phyloP scores from a whole-genome alignment of 2,329 filamentous ascomycete genomes.

The Ascocoryne sarcoides region DNA sequence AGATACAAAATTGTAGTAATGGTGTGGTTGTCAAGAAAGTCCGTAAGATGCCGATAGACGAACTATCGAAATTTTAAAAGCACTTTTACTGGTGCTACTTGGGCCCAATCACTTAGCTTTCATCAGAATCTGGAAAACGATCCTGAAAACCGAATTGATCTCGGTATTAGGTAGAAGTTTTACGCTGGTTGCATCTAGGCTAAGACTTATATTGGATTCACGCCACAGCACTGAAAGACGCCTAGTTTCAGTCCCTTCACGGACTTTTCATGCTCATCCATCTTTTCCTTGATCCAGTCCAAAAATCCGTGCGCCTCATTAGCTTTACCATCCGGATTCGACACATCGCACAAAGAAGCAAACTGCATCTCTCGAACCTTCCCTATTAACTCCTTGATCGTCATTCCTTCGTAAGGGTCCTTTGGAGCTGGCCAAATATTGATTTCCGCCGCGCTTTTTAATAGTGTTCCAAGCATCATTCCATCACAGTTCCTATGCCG shows the following conservation, averaged over 20 bases:
- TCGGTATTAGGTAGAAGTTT: too few species aligned
- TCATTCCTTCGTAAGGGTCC: constrained; percentile 3
- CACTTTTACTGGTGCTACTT: too few species aligned
- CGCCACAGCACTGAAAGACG: background rate
- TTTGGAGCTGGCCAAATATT: constrained; percentile 5
- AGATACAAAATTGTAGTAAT: too few species aligned
- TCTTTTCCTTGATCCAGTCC: background rate
- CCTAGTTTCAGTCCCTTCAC: background rate
- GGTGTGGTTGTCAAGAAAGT: too few species aligned
- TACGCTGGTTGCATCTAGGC: too few species aligned
- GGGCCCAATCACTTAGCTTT: too few species aligned
- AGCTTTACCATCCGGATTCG: background rate
- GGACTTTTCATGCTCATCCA: background rate
- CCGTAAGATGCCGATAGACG: too few species aligned
- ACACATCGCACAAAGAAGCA: background rate
- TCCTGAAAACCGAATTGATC: too few species aligned
- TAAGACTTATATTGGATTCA: background rate
- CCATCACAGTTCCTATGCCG: constrained; percentile 8
- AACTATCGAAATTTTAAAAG: too few species aligned
- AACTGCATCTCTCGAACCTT: background rate
- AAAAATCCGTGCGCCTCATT: background rate
- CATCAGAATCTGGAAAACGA: too few species aligned
- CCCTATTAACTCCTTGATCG: background rate
- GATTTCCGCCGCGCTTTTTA: constrained; percentile 4
- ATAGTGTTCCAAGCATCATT: constrained; percentile 8